phyloP scores from a whole-genome alignment of 75 land plant genomes.

The Adiantum capillusveneris region DNA sequence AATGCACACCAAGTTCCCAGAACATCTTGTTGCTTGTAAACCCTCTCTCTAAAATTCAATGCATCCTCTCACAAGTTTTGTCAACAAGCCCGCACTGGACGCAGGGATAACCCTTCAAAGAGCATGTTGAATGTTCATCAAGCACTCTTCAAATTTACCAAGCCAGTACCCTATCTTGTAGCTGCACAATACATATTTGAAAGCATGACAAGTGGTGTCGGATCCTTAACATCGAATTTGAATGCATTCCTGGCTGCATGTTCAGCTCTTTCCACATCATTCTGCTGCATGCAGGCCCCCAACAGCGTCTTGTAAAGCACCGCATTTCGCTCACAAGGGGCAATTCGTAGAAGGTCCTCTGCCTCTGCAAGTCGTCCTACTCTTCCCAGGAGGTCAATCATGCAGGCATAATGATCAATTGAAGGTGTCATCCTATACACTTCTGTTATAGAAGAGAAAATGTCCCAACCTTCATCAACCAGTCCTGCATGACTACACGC shows the following conservation, averaged over 20 bases:
- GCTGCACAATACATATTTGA: slow-evolving; percentile 19
- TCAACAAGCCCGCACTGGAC: no score
- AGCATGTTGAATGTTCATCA: no score
- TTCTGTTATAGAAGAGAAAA: slow-evolving; percentile 12
- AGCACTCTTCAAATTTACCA: no score
- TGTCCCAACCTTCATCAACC: slow-evolving; percentile 16
- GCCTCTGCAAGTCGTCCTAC: slow-evolving; percentile 19
- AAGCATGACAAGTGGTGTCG: slow-evolving; percentile 2
- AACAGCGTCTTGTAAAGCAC: slow-evolving; percentile 9
- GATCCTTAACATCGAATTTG: slow-evolving; percentile 9
- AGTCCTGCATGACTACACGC: slow-evolving; percentile 30
- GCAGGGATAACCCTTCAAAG: no score
- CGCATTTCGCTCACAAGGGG: slow-evolving; percentile 10
- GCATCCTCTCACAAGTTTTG: no score
- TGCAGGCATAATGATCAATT: slow-evolving; percentile 22
- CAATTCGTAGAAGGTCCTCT: slow-evolving; percentile 6
- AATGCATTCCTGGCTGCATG: slow-evolving; percentile 2
- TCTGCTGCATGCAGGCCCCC: slow-evolving; percentile 10
- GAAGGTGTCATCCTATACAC: slow-evolving; percentile 5
- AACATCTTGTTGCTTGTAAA: no score
- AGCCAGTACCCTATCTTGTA: no score
- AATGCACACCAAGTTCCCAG: no score
- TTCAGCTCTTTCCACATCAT: slow-evolving; percentile 8
- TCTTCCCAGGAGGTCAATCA: slow-evolving; percentile 24
- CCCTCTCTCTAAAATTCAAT: no score